These are phyloP conservation scores for Psilocybe mexicana DNA, from an alignment of 1,284 basidiomycete genomes.

Conservation along the genomic window DNA sequence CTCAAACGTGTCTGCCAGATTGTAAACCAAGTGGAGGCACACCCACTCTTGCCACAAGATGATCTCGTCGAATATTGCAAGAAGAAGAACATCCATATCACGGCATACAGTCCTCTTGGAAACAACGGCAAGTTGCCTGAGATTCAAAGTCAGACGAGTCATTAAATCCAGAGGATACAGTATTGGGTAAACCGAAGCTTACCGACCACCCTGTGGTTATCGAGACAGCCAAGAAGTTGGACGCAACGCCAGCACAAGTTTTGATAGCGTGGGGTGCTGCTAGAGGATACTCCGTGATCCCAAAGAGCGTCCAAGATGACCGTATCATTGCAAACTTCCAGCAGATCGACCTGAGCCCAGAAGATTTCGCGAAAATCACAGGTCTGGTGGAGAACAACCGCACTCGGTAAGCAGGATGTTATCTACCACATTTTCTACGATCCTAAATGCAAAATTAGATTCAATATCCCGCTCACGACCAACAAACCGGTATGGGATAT, in stretches of 20 bases:
- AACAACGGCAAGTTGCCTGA: constrained; percentile 56
- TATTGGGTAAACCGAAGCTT: constrained; percentile 56
- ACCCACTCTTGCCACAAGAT: constrained; percentile 76
- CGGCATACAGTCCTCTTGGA: constrained; percentile 85
- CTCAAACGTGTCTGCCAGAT: constrained; percentile 34
- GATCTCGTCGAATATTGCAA: constrained; percentile 71
- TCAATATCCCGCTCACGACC: constrained; percentile 68
- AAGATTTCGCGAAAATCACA: constrained; percentile 61
- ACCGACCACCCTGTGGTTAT: constrained; percentile 65
- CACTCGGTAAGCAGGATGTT: constrained; percentile 42
- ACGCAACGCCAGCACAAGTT: constrained; percentile 66
- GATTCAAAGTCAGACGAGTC: no score
- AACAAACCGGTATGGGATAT: constrained; percentile 62
- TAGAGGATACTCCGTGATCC: constrained; percentile 70
- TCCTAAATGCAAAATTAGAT: constrained; percentile 35
- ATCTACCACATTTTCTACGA: not conserved
- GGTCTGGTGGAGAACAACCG: constrained; percentile 54
- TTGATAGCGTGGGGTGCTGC: constrained; percentile 70
- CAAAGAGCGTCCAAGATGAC: constrained; percentile 66
- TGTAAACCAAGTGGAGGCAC: constrained; percentile 84
- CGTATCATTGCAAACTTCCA: constrained; percentile 73
- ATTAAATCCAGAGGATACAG: constrained; percentile 32
- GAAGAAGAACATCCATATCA: constrained; percentile 75
- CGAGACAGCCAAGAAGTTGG: constrained; percentile 58
- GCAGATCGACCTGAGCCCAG: constrained; percentile 60